A percentile compares a stretch with the other conserved stretches of the same genome.
Conservation (phyloP, 441 rosid genomes). For the Gossypium schwendimanii region DNA sequence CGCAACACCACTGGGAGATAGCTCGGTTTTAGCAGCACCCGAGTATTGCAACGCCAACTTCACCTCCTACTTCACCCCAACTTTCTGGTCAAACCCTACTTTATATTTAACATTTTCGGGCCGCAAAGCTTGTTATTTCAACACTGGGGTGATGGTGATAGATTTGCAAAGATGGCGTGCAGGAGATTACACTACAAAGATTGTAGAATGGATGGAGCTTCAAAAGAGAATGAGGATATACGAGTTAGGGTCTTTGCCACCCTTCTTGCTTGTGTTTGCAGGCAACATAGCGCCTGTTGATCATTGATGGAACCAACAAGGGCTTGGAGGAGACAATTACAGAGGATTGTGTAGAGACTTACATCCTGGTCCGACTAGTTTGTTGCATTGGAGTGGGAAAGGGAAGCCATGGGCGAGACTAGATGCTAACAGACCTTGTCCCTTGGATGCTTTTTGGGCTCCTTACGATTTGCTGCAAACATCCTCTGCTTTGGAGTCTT, state of each 20-base stretch:
- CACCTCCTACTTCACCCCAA: conserved; percentile 59
- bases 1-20: conserved; percentile 27
- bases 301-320: conserved; percentile 70
- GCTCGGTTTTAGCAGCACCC: conserved; percentile 48
- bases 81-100: conserved; percentile 62
- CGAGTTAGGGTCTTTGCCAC: conserved; percentile 62
- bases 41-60: conserved; percentile 62
- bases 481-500: conserved; percentile 32
- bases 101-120: conserved; percentile 44
- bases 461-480: conserved; percentile 48
- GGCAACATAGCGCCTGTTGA: conserved; percentile 56
- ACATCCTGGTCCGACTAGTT: conserved; percentile 64
- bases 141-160: conserved; percentile 69
- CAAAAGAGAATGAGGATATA: conserved; percentile 59
- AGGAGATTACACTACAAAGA: conserved; percentile 49
- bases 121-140: conserved; percentile 52
- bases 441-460: conserved; percentile 56
- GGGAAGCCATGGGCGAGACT: conserved; percentile 68
- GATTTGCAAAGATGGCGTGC: conserved; percentile 43
- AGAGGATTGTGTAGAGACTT: conserved; percentile 46
- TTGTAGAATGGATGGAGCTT: conserved; percentile 68
- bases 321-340: conserved; percentile 59
- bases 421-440: conserved; percentile 42
- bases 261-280: conserved; percentile 56
- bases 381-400: conserved; percentile 72